Evolutionary conservation across 345 rosid genomes (phyloP).

Genomic region (Populus deltoides): DNA sequence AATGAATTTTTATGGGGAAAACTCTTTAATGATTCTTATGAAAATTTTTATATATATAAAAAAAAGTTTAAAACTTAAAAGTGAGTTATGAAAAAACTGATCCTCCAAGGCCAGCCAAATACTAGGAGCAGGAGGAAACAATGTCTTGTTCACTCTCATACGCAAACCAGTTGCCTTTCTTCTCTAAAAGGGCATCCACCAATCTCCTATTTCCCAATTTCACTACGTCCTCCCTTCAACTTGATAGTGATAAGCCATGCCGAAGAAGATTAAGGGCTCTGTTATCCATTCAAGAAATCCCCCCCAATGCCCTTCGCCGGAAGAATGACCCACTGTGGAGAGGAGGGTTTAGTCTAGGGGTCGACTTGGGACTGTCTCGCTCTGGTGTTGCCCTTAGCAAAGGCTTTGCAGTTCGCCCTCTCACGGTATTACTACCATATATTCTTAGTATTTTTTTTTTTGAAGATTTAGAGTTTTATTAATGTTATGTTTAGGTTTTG

Average conservation of each 20-base stretch:
- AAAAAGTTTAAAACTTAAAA: too few relatives aligned
- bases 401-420: slow-evolving; percentile 71
- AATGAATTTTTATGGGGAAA: too few relatives aligned
- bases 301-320: slow-evolving; percentile 72
- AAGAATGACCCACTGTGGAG: slow-evolving; percentile 55
- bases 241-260: not conserved
- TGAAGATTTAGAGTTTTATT: not conserved
- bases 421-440: slow-evolving; percentile 40
- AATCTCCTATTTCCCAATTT: too few relatives aligned
- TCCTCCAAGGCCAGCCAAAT: too few relatives aligned
- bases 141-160: too few relatives aligned
- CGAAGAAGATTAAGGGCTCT: slow-evolving; percentile 19
- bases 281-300: slow-evolving; percentile 46
- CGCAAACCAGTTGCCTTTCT: too few relatives aligned
- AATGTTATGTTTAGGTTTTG: slow-evolving; percentile 47
- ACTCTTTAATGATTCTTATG: too few relatives aligned
- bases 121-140: too few relatives aligned
- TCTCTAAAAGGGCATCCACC: too few relatives aligned
- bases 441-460: not conserved
- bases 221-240: not conserved
- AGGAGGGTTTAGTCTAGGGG: slow-evolving; percentile 87
- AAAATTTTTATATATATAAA: too few relatives aligned
- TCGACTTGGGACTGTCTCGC: slow-evolving; percentile 75
- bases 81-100: too few relatives aligned
- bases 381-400: slow-evolving; percentile 84